Base-by-base conservation (phyloP, 495 filamentous ascomycete species). In the Podospora tetraspora region DNA sequence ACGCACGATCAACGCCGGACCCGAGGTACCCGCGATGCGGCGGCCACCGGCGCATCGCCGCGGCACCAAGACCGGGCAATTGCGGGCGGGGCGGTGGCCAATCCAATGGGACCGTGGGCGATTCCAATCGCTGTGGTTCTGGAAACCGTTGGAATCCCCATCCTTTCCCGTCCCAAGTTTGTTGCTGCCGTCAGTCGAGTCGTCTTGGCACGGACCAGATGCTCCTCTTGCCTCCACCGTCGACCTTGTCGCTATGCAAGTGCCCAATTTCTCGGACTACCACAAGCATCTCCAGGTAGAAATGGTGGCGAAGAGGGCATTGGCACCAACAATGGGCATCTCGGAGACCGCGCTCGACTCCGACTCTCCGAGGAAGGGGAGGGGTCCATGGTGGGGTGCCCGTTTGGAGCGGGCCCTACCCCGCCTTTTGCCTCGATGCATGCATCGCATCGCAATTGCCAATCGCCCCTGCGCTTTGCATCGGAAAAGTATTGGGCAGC, bases 61-160 rank as follows among this genome's bases (percentile, higher is more conserved):
- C 65, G 65, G 34, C 13, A 43, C 34, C 34, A 43, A 16, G 34
- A 16, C 34, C 34, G 34, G 65, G 57, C 65, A 27, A 32, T 25
- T 16, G 65, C 32, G 58, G 65, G 65, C 57, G 65, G 65, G 65
- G 56, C 21, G n/a, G 57, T 60, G 27, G 57, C 65, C 65, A 66
- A 61, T 61, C 65, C 65, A 66, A 66, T 66, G 57, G 37, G 32
- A 32, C 24, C 11, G 29, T 13, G 57, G 65, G 30, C 23, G 65
- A 66, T 66, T 66, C 57, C 65, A 66, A 66, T 66, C 65, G 23
- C 11, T 13, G 29, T 30, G 32, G 25, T 24, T 61, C 13, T 61
- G 58, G 65, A 66, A 66, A 8, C 65, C 22, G 27, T 66, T 66
- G 65, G 65, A 66, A 66, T n/a, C 43, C 19, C n/a, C n/a, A n/a